These are phyloP conservation scores for Apiotrichum gamsii DNA, from an alignment of 1,284 basidiomycete species.

Conservation along the genomic window DNA sequence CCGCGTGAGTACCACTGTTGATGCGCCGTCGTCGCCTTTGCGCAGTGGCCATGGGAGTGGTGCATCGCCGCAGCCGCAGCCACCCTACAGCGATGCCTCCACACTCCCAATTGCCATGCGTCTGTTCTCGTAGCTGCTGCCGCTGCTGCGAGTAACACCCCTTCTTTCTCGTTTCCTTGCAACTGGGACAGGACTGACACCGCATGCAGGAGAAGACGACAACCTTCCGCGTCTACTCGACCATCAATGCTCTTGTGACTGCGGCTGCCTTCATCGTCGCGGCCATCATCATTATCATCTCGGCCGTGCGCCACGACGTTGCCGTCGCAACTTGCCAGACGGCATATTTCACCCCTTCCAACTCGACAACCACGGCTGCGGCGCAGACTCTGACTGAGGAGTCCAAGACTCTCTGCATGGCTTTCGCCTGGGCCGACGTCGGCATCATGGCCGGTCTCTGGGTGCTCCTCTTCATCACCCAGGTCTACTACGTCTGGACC, in stretches of 20 bases:
- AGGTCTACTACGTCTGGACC: constrained; percentile 56
- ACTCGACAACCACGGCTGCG: constrained; percentile 35
- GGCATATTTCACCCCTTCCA: constrained; percentile 28
- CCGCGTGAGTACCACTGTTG: constrained; percentile 32
- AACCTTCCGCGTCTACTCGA: constrained; percentile 67
- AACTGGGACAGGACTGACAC: too few species aligned
- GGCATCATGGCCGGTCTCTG: constrained; percentile 83
- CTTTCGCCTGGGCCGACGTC: constrained; percentile 85
- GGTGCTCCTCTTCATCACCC: constrained; percentile 65
- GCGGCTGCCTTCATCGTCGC: constrained; percentile 64
- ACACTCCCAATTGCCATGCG: too few species aligned
- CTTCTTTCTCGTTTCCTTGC: too few species aligned
- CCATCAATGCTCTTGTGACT: constrained; percentile 58
- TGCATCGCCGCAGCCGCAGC: too few species aligned
- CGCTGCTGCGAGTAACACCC: too few species aligned
- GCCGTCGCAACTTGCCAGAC: constrained; percentile 59
- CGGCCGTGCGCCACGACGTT: constrained; percentile 63
- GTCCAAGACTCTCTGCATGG: constrained; percentile 66
- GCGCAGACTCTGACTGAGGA: constrained; percentile 44
- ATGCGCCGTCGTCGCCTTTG: not conserved
- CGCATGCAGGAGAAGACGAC: constrained; percentile 63
- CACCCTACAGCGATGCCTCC: too few species aligned
- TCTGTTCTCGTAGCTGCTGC: too few species aligned
- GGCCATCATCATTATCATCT: constrained; percentile 72
- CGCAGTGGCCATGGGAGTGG: too few species aligned